Conservation (phyloP, 148 eudicot species). For the Spergularia bocconei region DNA sequence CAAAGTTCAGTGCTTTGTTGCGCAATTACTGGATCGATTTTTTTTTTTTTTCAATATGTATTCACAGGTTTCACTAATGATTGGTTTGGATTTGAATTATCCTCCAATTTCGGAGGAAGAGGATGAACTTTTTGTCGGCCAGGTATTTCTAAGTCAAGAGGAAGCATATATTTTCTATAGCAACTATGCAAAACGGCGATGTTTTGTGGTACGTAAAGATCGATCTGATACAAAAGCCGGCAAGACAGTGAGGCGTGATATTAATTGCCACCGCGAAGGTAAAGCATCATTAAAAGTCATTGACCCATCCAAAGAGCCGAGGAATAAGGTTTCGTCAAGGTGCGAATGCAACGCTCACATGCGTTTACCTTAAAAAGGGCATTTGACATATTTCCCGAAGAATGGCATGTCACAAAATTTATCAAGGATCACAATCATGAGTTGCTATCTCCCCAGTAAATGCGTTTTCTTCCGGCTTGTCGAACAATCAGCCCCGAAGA, state of each 20-base stretch:
- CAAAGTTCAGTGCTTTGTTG: too few relatives aligned
- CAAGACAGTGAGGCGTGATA: neutral
- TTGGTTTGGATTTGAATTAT: slow-evolving; percentile 5
- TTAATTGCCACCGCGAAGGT: slow-evolving; percentile 7
- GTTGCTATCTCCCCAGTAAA: neutral
- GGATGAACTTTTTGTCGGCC: slow-evolving; percentile 10
- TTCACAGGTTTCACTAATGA: neutral
- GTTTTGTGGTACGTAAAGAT: neutral
- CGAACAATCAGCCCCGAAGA: neutral
- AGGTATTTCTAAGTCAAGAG: slow-evolving; percentile 8
- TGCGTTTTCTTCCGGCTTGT: slow-evolving; percentile 17
- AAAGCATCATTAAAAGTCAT: neutral
- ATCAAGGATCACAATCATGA: neutral
- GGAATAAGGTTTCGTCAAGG: slow-evolving; percentile 7
- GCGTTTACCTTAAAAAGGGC: neutral
- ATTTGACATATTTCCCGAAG: too few relatives aligned
- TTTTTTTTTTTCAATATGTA: too few relatives aligned
- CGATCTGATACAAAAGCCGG: slow-evolving; percentile 6
- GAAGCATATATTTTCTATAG: slow-evolving; percentile 1
- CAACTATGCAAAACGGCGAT: slow-evolving; percentile 14
- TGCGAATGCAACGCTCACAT: slow-evolving; percentile 10
- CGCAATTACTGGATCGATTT: too few relatives aligned
- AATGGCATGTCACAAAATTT: neutral
- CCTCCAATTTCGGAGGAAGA: neutral
- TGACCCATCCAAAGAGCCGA: slow-evolving; percentile 7